phyloP scores from a whole-genome alignment of 2,329 filamentous ascomycete genomes.

The Trichoderma simmonsii region DNA sequence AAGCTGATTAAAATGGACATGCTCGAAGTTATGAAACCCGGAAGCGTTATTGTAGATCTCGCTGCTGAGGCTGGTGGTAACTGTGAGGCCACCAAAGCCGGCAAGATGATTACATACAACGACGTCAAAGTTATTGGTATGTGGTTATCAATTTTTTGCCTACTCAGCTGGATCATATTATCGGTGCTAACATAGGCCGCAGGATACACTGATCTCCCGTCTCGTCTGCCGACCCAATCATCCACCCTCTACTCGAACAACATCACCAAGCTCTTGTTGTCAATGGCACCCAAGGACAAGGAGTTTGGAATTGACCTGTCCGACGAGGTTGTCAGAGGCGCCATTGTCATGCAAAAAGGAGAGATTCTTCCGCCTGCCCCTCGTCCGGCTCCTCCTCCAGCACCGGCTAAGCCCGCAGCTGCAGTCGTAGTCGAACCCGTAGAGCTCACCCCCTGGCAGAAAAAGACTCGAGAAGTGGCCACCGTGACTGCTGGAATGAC shows the following conservation, averaged over 20 bases:
- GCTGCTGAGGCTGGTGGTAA: conserved; percentile 87
- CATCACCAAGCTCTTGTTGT: conserved; percentile 82
- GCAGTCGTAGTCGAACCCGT: conserved; percentile 53
- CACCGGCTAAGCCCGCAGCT: conserved; percentile 41
- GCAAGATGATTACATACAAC: conserved; percentile 66
- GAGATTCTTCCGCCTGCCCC: conserved; percentile 73
- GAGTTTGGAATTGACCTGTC: conserved; percentile 75
- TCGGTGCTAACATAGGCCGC: neutral
- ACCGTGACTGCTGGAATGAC: conserved; percentile 76
- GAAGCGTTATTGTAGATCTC: conserved; percentile 83
- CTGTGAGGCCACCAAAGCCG: conserved; percentile 75
- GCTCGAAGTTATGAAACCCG: conserved; percentile 83
- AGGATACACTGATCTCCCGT: conserved; percentile 85
- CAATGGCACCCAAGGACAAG: conserved; percentile 74
- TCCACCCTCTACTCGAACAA: conserved; percentile 93
- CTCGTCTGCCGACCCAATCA: conserved; percentile 80
- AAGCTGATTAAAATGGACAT: conserved; percentile 79
- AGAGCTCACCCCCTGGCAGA: conserved; percentile 77
- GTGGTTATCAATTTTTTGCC: conserved; percentile 25
- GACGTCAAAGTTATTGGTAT: conserved; percentile 80
- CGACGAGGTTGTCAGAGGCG: conserved; percentile 81
- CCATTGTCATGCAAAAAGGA: conserved; percentile 78
- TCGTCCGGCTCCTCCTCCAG: conserved; percentile 58
- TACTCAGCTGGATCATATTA: neutral
- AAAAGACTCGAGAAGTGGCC: conserved; percentile 71